Evolutionary conservation across 331 rosid genomes (phyloP).

Genomic region (Cucumis variabilis): DNA sequence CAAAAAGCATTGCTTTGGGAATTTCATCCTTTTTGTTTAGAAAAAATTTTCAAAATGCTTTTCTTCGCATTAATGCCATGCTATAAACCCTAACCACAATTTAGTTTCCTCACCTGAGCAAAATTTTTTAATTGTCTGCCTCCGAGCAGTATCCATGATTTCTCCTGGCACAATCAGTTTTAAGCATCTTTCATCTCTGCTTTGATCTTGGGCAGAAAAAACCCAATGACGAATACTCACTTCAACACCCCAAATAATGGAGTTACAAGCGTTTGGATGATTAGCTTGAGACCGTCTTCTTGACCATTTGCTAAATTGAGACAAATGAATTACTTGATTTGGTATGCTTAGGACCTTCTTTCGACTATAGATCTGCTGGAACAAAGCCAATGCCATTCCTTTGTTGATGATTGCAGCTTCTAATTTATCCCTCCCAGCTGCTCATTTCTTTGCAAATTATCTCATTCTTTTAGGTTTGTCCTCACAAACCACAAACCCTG

Average conservation of each 20-base stretch:
- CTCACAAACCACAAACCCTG: background rate
- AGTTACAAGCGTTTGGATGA: background rate
- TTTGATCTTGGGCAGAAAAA: background rate
- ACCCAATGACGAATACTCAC: background rate
- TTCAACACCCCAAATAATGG: background rate
- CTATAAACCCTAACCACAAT: background rate
- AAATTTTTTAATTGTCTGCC: background rate
- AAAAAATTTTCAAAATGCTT: background rate
- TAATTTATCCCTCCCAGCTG: background rate
- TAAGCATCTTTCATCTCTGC: background rate
- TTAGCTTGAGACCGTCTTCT: background rate
- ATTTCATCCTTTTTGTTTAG: background rate
- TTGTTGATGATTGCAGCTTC: background rate
- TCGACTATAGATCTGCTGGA: background rate
- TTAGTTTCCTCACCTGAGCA: background rate
- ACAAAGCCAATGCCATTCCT: background rate
- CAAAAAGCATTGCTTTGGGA: background rate
- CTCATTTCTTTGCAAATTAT: background rate
- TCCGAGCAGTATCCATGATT: background rate
- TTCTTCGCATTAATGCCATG: background rate
- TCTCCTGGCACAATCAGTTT: background rate
- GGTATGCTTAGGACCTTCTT: background rate
- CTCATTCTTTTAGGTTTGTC: background rate
- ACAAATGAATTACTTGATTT: background rate
- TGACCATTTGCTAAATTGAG: background rate